Evolutionary conservation across 768 basidiomycete genomes (phyloP).

Genomic region (Suillus lakei): DNA sequence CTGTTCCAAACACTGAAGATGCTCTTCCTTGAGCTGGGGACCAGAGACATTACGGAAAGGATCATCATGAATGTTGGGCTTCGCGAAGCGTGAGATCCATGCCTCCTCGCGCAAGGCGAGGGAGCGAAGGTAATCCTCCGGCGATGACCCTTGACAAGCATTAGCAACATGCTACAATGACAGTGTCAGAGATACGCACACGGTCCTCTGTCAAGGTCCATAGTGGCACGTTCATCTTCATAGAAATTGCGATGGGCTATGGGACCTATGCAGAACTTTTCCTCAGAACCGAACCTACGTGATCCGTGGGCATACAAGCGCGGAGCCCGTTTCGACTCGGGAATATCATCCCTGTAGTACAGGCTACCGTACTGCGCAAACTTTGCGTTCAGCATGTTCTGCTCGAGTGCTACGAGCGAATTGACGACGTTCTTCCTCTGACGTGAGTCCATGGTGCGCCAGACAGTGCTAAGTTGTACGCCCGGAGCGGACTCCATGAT

Average conservation of each 20-base stretch:
- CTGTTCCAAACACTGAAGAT: slow-evolving; percentile 26
- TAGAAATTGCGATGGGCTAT: slow-evolving; percentile 32
- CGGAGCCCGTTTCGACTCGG: slow-evolving; percentile 11
- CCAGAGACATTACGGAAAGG: slow-evolving; percentile 21
- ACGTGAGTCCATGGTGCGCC: slow-evolving; percentile 22
- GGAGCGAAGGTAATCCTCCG: slow-evolving; percentile 24
- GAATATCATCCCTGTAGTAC: slow-evolving; percentile 35
- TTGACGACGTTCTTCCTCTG: slow-evolving; percentile 22
- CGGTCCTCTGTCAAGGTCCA: slow-evolving; percentile 37
- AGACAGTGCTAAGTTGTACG: slow-evolving; percentile 25
- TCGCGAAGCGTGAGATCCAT: slow-evolving; percentile 17
- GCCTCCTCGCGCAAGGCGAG: slow-evolving; percentile 26
- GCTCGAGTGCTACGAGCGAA: slow-evolving; percentile 27
- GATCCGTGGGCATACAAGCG: slow-evolving; percentile 13
- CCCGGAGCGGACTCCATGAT: slow-evolving; percentile 38
- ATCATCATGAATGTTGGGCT: slow-evolving; percentile 20
- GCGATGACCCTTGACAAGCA: slow-evolving; percentile 20
- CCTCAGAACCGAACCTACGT: slow-evolving; percentile 19
- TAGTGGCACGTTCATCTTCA: slow-evolving; percentile 27
- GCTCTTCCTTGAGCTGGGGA: slow-evolving; percentile 21
- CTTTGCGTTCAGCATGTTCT: slow-evolving; percentile 19
- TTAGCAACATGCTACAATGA: slow-evolving; percentile 2
- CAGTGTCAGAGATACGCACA: slow-evolving; percentile 28
- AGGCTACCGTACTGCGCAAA: slow-evolving; percentile 38
- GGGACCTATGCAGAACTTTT: slow-evolving; percentile 38